Conservation (phyloP, 2,329 filamentous ascomycete species). For the Talaromyces sp. region DNA sequence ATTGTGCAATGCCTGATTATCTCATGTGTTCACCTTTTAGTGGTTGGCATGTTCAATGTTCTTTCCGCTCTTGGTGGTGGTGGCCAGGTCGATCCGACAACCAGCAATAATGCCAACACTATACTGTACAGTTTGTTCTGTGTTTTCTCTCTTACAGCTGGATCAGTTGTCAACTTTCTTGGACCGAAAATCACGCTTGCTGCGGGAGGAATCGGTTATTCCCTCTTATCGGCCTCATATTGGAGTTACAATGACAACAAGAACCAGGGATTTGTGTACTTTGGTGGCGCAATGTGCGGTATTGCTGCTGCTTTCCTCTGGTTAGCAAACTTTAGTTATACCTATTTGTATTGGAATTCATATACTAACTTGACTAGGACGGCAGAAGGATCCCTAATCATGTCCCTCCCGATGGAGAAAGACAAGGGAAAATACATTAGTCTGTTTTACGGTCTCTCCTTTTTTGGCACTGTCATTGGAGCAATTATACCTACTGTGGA, state of each 20-base stretch:
- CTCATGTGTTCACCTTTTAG: constrained; percentile 12
- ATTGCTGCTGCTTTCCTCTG: constrained; percentile 74
- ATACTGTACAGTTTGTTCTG: constrained; percentile 15
- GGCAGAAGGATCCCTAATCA: constrained; percentile 79
- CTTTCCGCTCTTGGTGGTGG: constrained; percentile 15
- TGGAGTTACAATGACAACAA: constrained; percentile 64
- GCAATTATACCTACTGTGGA: constrained; percentile 34
- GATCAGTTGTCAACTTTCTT: constrained; percentile 65
- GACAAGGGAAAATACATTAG: constrained; percentile 76
- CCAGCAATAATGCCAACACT: constrained; percentile 14
- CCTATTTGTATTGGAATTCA: too few relatives aligned
- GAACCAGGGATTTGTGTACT: constrained; percentile 63
- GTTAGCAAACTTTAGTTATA: constrained; percentile 30
- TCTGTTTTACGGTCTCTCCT: constrained; percentile 84
- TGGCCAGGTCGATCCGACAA: constrained; percentile 15
- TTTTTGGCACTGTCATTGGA: constrained; percentile 74
- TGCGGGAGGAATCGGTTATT: constrained; percentile 72
- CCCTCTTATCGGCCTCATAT: constrained; percentile 66
- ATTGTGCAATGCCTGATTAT: constrained; percentile 15
- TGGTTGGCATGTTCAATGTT: constrained; percentile 18
- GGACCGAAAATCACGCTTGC: constrained; percentile 64
- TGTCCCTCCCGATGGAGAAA: constrained; percentile 71
- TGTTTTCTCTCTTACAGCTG: constrained; percentile 12
- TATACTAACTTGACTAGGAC: constrained; percentile 31
- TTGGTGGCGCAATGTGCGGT: constrained; percentile 70